phyloP scores from a whole-genome alignment of 768 basidiomycete genomes.

The Hygrophorus russula region DNA sequence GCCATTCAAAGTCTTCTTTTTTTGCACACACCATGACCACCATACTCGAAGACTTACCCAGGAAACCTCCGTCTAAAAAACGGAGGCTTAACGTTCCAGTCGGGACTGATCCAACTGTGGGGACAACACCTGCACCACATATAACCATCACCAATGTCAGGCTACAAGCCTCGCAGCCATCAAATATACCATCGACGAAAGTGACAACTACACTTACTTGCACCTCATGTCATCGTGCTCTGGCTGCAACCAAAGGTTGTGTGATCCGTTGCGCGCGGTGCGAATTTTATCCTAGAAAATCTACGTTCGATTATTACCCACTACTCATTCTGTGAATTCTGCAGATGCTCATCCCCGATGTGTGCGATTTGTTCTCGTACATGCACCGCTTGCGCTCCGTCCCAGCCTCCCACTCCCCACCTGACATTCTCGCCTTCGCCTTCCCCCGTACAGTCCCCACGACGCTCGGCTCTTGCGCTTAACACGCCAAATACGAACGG shows the following conservation, averaged over 20 bases:
- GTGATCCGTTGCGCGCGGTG: constrained; percentile 8
- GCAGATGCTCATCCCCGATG: constrained; percentile 27
- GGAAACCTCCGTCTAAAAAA: constrained; percentile 1
- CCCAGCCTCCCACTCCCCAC: constrained; percentile 26
- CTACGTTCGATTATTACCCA: not conserved
- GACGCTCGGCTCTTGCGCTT: constrained; percentile 18
- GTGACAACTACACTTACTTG: constrained; percentile 3
- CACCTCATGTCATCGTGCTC: constrained; percentile 13
- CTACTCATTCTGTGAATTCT: not conserved
- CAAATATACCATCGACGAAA: not conserved
- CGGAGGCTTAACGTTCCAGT: not conserved
- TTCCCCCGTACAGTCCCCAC: constrained; percentile 19
- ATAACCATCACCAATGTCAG: not conserved
- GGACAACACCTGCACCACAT: not conserved
- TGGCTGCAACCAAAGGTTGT: not conserved
- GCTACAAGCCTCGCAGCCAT: too few species aligned
- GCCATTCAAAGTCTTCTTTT: too few species aligned
- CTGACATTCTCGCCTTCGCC: constrained; percentile 28
- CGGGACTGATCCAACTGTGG: not conserved
- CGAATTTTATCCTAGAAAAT: not conserved
- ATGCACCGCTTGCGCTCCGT: constrained; percentile 25
- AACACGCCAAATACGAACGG: constrained; percentile 18
- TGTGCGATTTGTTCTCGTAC: constrained; percentile 36
- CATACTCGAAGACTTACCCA: not conserved
- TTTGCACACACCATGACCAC: too few species aligned